Evolutionary conservation across 148 eudicot species (phyloP).

Genomic region (Camellia lanceoleosa): DNA sequence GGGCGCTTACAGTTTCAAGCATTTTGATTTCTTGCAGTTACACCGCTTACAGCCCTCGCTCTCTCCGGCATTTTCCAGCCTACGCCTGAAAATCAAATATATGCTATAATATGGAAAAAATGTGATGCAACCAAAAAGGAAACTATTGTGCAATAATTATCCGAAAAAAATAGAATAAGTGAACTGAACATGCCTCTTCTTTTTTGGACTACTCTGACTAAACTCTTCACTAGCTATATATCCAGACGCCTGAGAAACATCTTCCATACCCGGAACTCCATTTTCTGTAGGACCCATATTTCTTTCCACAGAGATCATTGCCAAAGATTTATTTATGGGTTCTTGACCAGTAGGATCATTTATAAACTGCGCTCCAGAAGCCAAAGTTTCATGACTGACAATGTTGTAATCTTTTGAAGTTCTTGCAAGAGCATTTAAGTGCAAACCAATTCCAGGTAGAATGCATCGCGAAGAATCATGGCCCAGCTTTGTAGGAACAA

Average conservation of each 20-base stretch:
- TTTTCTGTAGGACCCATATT: conserved; percentile 36
- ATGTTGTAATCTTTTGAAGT: conserved; percentile 48
- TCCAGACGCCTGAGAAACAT: conserved; percentile 46
- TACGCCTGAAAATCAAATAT: conserved; percentile 54
- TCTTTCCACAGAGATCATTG: conserved; percentile 31
- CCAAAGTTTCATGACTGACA: conserved; percentile 34
- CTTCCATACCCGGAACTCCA: conserved; percentile 40
- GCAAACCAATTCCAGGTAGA: conserved; percentile 88
- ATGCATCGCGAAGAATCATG: conserved; percentile 48
- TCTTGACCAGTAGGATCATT: conserved; percentile 32
- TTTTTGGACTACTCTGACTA: conserved; percentile 70
- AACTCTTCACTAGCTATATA: conserved; percentile 39
- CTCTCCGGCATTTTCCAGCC: conserved; percentile 59
- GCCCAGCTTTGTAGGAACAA: conserved; percentile 30
- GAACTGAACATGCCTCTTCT: conserved; percentile 55
- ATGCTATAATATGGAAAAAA: conserved; percentile 15
- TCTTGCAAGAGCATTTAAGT: conserved; percentile 82
- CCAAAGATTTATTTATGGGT: conserved; percentile 23
- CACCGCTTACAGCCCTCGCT: conserved; percentile 81
- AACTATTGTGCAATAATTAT: not conserved
- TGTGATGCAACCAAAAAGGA: conserved; percentile 1
- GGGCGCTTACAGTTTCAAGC: conserved; percentile 91
- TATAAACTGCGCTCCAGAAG: conserved; percentile 30
- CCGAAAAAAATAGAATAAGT: not conserved
- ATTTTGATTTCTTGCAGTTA: conserved; percentile 94